These are phyloP conservation scores for Boletellus sp. DNA, from an alignment of 1,284 basidiomycete species.

Conservation along the genomic window DNA sequence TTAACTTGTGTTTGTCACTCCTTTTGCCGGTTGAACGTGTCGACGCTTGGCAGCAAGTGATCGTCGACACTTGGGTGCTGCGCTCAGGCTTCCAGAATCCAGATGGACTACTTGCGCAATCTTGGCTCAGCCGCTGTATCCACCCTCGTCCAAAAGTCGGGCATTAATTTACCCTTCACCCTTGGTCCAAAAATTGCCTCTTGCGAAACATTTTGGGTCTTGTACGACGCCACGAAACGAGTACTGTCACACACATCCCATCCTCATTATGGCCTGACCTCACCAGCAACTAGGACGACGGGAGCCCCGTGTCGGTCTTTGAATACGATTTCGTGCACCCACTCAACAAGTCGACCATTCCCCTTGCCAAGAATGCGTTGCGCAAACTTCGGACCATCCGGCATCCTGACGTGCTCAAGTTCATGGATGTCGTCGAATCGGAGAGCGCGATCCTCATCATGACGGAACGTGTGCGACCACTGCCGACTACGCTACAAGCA, in stretches of 20 bases:
- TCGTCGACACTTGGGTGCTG: too few relatives aligned
- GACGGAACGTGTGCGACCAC: conserved; percentile 86
- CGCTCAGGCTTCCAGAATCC: too few relatives aligned
- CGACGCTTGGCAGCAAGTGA: too few relatives aligned
- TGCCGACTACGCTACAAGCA: conserved; percentile 62
- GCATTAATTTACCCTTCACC: conserved; percentile 84
- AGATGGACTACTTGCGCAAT: conserved; percentile 82
- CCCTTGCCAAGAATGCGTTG: conserved; percentile 87
- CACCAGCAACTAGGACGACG: conserved; percentile 71
- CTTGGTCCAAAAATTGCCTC: conserved; percentile 75
- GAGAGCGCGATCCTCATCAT: conserved; percentile 88
- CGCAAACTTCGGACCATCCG: conserved; percentile 88
- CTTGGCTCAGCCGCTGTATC: conserved; percentile 86
- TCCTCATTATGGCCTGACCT: conserved; percentile 19
- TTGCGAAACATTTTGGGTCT: conserved; percentile 78
- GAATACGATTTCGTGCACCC: conserved; percentile 77
- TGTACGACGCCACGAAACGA: conserved; percentile 86
- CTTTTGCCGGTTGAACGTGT: too few relatives aligned
- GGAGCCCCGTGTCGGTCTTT: conserved; percentile 80
- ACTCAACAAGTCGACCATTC: conserved; percentile 55
- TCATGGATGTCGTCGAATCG: conserved; percentile 90
- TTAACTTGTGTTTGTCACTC: too few relatives aligned
- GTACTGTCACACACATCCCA: conserved; percentile 42
- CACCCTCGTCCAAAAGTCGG: conserved; percentile 85
- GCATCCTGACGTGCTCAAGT: conserved; percentile 94